Conservation (phyloP, 2,329 filamentous ascomycete species). For the Proliferodiscus dingleyae region DNA sequence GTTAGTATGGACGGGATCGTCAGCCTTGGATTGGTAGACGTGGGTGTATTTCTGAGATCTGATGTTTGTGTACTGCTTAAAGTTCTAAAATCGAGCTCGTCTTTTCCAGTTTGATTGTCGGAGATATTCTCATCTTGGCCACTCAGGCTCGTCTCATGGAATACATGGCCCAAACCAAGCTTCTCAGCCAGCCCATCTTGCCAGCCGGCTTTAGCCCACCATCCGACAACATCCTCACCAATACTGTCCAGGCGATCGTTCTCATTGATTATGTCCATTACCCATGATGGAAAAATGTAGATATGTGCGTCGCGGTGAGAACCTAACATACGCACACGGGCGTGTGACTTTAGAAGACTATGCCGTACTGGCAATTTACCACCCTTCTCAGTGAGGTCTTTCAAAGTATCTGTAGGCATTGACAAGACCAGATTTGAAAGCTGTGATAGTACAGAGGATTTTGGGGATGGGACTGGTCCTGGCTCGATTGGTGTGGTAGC, state of each 20-base stretch:
- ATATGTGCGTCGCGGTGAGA: constrained; percentile 88
- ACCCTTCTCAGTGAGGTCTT: constrained; percentile 73
- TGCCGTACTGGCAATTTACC: constrained; percentile 71
- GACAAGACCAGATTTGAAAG: constrained; percentile 79
- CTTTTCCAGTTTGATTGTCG: constrained; percentile 24
- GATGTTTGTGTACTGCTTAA: constrained; percentile 31
- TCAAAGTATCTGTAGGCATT: constrained; percentile 83
- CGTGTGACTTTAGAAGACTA: constrained; percentile 68
- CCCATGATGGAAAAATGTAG: constrained; percentile 90
- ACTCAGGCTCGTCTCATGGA: constrained; percentile 43
- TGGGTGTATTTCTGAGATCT: constrained; percentile 12
- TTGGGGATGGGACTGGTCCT: constrained; percentile 52
- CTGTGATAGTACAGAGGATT: constrained; percentile 60
- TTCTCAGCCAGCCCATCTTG: constrained; percentile 76
- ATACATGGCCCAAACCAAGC: constrained; percentile 63
- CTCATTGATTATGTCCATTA: constrained; percentile 73
- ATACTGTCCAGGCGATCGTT: constrained; percentile 84
- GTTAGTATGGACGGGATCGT: constrained; percentile 70
- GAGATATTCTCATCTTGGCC: constrained; percentile 33
- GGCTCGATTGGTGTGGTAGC: constrained; percentile 65
- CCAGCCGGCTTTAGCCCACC: constrained; percentile 95
- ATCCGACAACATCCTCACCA: constrained; percentile 85
- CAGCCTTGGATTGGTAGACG: constrained; percentile 31
- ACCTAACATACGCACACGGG: constrained; percentile 73
- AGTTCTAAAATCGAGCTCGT: constrained; percentile 26